A percentile compares a stretch with the other conserved stretches of the same genome.
Evolutionary conservation across 208 protist genomes (phyloP).

Genomic region (Porcisia hertigi): DNA sequence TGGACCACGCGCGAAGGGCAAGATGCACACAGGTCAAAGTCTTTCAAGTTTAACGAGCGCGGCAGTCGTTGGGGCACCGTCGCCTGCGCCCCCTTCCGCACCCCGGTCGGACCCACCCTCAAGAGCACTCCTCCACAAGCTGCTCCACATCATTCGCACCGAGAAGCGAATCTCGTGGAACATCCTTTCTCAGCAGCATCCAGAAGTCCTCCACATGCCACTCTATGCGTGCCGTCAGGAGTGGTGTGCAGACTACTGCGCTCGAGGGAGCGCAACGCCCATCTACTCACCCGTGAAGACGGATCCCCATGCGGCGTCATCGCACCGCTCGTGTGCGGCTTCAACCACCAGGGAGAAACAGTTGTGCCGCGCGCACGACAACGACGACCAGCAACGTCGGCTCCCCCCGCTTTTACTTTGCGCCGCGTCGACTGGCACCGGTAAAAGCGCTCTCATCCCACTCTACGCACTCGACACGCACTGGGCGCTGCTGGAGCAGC

Average conservation of each 20-base stretch:
- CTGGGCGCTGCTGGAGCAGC: constrained; percentile 48
- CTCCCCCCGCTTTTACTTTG: constrained; percentile 52
- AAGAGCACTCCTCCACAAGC: constrained; percentile 22
- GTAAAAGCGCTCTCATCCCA: constrained; percentile 73
- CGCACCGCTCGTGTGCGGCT: background rate
- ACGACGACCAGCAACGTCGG: background rate
- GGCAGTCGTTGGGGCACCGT: background rate
- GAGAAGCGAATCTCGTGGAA: constrained; percentile 34
- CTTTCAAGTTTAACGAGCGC: background rate
- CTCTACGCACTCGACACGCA: constrained; percentile 72
- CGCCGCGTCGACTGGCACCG: constrained; percentile 62
- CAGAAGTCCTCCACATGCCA: constrained; percentile 29
- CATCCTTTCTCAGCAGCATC: constrained; percentile 15
- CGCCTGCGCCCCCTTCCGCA: constrained; percentile 1
- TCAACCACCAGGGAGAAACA: background rate
- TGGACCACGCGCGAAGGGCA: background rate
- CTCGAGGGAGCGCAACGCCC: constrained; percentile 24
- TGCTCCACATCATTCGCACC: constrained; percentile 18
- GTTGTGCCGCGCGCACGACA: background rate
- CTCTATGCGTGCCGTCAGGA: constrained; percentile 34
- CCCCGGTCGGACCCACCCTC: constrained; percentile 7
- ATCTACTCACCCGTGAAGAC: background rate
- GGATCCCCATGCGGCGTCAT: background rate
- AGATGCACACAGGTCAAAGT: background rate
- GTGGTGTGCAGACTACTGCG: constrained; percentile 30